phyloP scores from a whole-genome alignment of 1,284 basidiomycete genomes.

The Farysia itapuensis region DNA sequence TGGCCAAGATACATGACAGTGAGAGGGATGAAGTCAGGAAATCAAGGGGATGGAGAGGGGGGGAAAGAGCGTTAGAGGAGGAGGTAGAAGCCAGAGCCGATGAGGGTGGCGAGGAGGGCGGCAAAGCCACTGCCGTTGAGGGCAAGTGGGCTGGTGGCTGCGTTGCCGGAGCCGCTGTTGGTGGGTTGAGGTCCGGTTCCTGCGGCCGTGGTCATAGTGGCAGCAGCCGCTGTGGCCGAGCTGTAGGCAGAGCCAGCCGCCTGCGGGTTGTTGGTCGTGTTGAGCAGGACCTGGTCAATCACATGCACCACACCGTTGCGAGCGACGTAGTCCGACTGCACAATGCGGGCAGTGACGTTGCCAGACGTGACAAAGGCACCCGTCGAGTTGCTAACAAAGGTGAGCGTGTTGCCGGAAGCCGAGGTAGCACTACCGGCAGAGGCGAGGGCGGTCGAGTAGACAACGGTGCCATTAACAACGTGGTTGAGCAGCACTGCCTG shows the following conservation, averaged over 20 bases:
- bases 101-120: constrained; percentile 15
- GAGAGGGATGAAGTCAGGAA: too few relatives aligned
- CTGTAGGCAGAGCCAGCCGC: constrained; percentile 66
- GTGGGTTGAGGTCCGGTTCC: constrained; percentile 9
- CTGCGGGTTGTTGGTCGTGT: constrained; percentile 64
- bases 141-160: constrained; percentile 3
- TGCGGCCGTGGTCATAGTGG: constrained; percentile 10
- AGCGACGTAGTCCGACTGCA: constrained; percentile 69
- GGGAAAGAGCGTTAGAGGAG: constrained; percentile 26
- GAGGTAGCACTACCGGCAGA: constrained; percentile 62
- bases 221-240: constrained; percentile 26
- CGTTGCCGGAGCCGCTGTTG: constrained; percentile 9
- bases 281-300: constrained; percentile 69
- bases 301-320: constrained; percentile 73
- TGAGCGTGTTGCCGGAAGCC: constrained; percentile 68
- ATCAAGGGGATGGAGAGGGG: too few relatives aligned
- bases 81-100: constrained; percentile 28
- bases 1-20: too few relatives aligned
- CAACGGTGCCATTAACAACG: constrained; percentile 71
- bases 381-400: constrained; percentile 66
- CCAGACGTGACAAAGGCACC: constrained; percentile 69
- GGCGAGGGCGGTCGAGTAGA: constrained; percentile 66
- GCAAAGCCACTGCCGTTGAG: constrained; percentile 15
- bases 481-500: constrained; percentile 52
- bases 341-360: constrained; percentile 67